Conservation (phyloP, 2,329 filamentous ascomycete genomes). For the Beauveria brongniartii region DNA sequence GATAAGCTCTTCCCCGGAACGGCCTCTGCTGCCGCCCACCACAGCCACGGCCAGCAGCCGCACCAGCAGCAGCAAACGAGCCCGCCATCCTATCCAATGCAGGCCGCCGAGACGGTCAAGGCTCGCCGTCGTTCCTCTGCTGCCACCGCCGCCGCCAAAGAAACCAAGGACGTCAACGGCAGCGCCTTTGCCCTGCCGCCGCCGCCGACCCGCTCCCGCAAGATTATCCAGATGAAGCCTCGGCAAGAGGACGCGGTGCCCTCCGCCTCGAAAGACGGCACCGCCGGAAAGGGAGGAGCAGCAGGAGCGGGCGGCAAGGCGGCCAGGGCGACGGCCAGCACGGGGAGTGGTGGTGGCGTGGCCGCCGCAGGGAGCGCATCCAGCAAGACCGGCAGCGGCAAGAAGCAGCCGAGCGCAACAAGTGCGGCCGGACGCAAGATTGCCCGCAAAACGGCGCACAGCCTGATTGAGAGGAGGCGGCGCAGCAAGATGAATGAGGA, state of each 20-base stretch:
- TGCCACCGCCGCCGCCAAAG: slow-evolving; percentile 31
- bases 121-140: slow-evolving; percentile 44
- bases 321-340: slow-evolving; percentile 17
- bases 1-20: slow-evolving; percentile 12
- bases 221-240: slow-evolving; percentile 98
- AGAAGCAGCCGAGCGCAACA: slow-evolving; percentile 66
- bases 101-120: slow-evolving; percentile 44
- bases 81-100: slow-evolving; percentile 33
- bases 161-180: slow-evolving; percentile 44
- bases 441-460: slow-evolving; percentile 92
- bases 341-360: slow-evolving; percentile 2
- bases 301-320: slow-evolving; percentile 4
- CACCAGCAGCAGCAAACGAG: slow-evolving; percentile 14
- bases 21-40: background rate
- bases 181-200: slow-evolving; percentile 72
- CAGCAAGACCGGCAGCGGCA: slow-evolving; percentile 45
- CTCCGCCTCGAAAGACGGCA: slow-evolving; percentile 21
- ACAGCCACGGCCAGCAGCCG: slow-evolving; percentile 11
- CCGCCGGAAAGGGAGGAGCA: background rate
- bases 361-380: slow-evolving; percentile 8
- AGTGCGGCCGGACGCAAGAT: slow-evolving; percentile 91
- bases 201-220: slow-evolving; percentile 82
- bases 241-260: slow-evolving; percentile 31
- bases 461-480: slow-evolving; percentile 80
- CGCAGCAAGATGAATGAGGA: slow-evolving; percentile 99